Conservation (phyloP, 139 green algal species). For the Desmodesmus armatus region DNA sequence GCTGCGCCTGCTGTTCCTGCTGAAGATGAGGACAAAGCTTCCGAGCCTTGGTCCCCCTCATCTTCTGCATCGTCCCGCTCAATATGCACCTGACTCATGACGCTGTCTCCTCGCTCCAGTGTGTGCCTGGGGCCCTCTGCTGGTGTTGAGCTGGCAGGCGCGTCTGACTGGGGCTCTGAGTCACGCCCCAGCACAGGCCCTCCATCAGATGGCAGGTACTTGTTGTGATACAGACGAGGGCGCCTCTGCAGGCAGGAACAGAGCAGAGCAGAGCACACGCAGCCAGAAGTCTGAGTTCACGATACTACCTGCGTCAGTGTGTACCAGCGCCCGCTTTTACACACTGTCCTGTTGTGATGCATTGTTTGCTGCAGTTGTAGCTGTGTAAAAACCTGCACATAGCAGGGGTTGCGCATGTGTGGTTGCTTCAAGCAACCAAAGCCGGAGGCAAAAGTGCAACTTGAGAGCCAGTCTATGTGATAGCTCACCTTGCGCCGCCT, state of each 20-base stretch:
- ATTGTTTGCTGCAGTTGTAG: no score
- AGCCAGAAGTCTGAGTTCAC: no score
- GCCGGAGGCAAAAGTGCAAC: background rate
- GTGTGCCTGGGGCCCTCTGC: background rate
- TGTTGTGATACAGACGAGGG: conserved; percentile 28
- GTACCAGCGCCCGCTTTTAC: no score
- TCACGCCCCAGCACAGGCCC: background rate
- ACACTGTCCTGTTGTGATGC: no score
- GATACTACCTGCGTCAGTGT: no score
- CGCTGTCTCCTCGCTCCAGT: conserved; percentile 32
- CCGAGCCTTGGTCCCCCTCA: background rate
- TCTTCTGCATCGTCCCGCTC: conserved; percentile 17
- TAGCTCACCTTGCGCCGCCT: conserved; percentile 14
- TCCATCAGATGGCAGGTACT: conserved; percentile 6
- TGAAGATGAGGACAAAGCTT: background rate
- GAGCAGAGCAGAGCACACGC: background rate
- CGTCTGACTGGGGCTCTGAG: no score
- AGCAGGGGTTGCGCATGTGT: no score
- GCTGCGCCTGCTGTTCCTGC: conserved; percentile 8
- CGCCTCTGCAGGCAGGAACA: conserved; percentile 20
- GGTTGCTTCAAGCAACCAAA: no score
- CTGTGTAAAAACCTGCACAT: no score
- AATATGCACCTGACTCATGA: conserved; percentile 29
- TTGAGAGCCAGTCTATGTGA: no score
- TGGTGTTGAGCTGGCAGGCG: background rate